Conservation (phyloP, 306 rosid species). For the Fragaria ananassa region DNA sequence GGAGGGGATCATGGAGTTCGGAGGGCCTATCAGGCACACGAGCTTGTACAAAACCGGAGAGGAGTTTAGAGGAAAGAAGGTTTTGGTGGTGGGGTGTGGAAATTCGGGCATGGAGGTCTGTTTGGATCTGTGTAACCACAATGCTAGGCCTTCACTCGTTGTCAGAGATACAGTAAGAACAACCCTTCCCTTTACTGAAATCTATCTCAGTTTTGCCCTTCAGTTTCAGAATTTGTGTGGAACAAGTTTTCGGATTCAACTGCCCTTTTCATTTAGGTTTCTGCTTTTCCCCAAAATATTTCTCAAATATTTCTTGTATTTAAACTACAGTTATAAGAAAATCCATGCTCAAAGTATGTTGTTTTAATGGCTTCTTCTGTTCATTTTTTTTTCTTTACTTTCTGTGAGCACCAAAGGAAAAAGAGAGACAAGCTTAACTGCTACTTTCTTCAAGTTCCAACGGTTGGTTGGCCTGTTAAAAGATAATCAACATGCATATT, state of each 20-base stretch:
- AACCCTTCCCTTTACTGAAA: neutral
- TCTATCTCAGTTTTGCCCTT: neutral
- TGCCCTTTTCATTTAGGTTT: neutral
- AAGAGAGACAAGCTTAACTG: neutral
- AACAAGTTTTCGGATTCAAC: neutral
- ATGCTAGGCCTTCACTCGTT: slow-evolving; percentile 70
- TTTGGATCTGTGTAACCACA: slow-evolving; percentile 74
- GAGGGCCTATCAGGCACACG: slow-evolving; percentile 53
- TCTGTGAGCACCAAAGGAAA: slow-evolving; percentile 9
- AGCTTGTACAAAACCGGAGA: slow-evolving; percentile 68
- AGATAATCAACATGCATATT: slow-evolving; percentile 6
- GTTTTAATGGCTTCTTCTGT: neutral
- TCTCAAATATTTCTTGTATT: neutral
- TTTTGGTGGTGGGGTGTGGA: slow-evolving; percentile 93
- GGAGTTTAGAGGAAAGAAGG: slow-evolving; percentile 54
- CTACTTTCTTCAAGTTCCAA: slow-evolving; percentile 48
- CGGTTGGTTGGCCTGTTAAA: slow-evolving; percentile 19
- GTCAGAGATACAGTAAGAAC: slow-evolving; percentile 72
- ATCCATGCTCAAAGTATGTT: neutral
- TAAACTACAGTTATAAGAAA: neutral
- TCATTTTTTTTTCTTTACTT: neutral
- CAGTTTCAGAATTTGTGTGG: neutral
- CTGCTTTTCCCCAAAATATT: neutral
- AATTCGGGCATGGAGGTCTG: slow-evolving; percentile 95
- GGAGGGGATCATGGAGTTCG: slow-evolving; percentile 50